Conservation (phyloP, 306 rosid species). For the Fagus sylvatica region DNA sequence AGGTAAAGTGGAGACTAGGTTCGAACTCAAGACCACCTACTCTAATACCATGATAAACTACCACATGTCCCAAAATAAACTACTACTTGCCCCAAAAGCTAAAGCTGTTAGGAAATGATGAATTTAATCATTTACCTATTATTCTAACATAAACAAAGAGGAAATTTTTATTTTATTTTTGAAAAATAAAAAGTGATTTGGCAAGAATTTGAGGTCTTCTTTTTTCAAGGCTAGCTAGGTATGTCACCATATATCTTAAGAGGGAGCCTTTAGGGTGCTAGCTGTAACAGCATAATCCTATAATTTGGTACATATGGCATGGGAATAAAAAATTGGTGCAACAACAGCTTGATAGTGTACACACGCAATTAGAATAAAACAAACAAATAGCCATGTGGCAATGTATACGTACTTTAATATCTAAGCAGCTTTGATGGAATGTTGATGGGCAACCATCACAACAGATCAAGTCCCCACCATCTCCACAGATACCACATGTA, state of each 20-base stretch:
- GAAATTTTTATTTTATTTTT: no score
- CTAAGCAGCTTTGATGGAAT: slow-evolving; percentile 89
- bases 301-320: no score
- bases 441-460: slow-evolving; percentile 98
- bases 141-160: no score
- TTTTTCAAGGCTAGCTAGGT: background rate
- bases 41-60: no score
- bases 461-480: slow-evolving; percentile 93
- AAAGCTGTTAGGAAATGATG: no score
- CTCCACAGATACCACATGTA: slow-evolving; percentile 95
- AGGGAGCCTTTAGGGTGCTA: background rate
- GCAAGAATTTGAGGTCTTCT: slow-evolving; percentile 4
- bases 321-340: background rate
- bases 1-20: no score
- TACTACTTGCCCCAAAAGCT: no score
- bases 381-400: background rate
- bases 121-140: no score
- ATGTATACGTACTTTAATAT: slow-evolving; percentile 58
- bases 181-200: slow-evolving; percentile 8
- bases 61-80: no score
- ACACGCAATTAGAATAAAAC: slow-evolving; percentile 6
- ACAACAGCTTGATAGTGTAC: background rate
- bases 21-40: no score
- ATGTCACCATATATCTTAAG: no score
- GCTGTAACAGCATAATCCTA: no score